Evolutionary conservation across 2,329 filamentous ascomycete genomes (phyloP).

Genomic region (Bertia moriformis): DNA sequence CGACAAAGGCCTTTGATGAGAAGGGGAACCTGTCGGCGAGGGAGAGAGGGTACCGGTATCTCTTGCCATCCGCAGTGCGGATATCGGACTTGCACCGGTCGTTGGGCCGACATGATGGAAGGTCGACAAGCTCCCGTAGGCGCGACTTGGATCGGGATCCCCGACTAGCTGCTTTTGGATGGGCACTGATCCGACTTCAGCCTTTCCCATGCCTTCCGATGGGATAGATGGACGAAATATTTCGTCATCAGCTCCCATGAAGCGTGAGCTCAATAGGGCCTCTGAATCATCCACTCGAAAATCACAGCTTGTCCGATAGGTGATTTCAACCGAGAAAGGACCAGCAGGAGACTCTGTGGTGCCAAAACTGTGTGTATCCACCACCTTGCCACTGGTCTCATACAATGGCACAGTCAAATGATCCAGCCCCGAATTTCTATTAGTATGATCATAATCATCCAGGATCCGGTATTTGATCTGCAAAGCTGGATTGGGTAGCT

Average conservation of each 20-base stretch:
- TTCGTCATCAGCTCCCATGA: slow-evolving; percentile 49
- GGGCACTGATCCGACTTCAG: slow-evolving; percentile 31
- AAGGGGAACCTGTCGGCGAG: slow-evolving; percentile 30
- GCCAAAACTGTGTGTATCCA: slow-evolving; percentile 39
- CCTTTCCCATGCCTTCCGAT: slow-evolving; percentile 12
- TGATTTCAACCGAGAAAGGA: slow-evolving; percentile 40
- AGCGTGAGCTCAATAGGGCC: slow-evolving; percentile 48
- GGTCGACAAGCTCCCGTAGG: slow-evolving; percentile 46
- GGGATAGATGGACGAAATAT: slow-evolving; percentile 39
- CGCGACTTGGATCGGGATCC: slow-evolving; percentile 35
- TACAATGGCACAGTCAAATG: slow-evolving; percentile 39
- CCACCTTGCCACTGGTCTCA: slow-evolving; percentile 28
- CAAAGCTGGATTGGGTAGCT: slow-evolving; percentile 35
- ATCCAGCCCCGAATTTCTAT: slow-evolving; percentile 22
- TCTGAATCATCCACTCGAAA: slow-evolving; percentile 54
- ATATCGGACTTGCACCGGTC: slow-evolving; percentile 40
- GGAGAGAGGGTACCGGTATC: slow-evolving; percentile 28
- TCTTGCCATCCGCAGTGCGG: slow-evolving; percentile 37
- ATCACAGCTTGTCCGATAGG: slow-evolving; percentile 47
- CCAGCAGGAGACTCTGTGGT: slow-evolving; percentile 47
- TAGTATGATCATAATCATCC: slow-evolving; percentile 23
- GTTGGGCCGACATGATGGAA: slow-evolving; percentile 33
- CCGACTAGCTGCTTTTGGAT: slow-evolving; percentile 17
- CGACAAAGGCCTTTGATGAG: not conserved
- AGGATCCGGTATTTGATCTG: slow-evolving; percentile 46